Evolutionary conservation across 2,329 filamentous ascomycete species (phyloP).

Genomic region (Herpotrichia juniperi): DNA sequence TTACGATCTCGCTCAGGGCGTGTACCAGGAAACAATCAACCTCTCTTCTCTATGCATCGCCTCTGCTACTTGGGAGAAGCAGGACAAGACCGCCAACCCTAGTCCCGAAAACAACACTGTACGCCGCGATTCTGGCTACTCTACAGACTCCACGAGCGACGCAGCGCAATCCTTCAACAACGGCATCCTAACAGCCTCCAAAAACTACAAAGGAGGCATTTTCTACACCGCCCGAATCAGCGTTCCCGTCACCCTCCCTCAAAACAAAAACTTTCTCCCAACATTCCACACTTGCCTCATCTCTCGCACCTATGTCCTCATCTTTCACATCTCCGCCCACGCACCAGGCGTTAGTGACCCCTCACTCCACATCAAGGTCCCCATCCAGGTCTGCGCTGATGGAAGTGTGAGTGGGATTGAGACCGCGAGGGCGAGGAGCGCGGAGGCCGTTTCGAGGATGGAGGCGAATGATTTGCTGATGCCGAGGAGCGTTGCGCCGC

Average conservation of each 20-base stretch:
- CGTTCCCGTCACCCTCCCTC: conserved; percentile 67
- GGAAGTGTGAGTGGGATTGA: conserved; percentile 41
- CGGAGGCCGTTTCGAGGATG: conserved; percentile 30
- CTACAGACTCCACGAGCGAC: conserved; percentile 39
- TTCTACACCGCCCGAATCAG: conserved; percentile 69
- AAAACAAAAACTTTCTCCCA: conserved; percentile 67
- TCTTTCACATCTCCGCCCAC: conserved; percentile 61
- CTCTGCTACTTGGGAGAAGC: conserved; percentile 63
- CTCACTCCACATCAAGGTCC: conserved; percentile 49
- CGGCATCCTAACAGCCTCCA: conserved; percentile 42
- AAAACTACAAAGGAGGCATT: conserved; percentile 50
- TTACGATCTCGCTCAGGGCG: conserved; percentile 56
- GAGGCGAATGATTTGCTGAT: conserved; percentile 42
- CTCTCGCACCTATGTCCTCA: conserved; percentile 67
- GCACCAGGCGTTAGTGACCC: conserved; percentile 48
- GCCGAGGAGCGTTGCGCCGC: conserved; percentile 42
- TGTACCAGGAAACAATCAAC: conserved; percentile 59
- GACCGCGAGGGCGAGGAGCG: conserved; percentile 38
- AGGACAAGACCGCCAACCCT: conserved; percentile 44
- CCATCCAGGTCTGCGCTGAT: conserved; percentile 52
- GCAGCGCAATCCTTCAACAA: conserved; percentile 23
- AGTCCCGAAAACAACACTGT: conserved; percentile 21
- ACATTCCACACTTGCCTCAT: conserved; percentile 74
- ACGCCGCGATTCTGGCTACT: conserved; percentile 51
- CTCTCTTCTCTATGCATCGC: conserved; percentile 63